phyloP scores from a whole-genome alignment of 805 yeast genomes.

The Cyberlindnera maclurae region DNA sequence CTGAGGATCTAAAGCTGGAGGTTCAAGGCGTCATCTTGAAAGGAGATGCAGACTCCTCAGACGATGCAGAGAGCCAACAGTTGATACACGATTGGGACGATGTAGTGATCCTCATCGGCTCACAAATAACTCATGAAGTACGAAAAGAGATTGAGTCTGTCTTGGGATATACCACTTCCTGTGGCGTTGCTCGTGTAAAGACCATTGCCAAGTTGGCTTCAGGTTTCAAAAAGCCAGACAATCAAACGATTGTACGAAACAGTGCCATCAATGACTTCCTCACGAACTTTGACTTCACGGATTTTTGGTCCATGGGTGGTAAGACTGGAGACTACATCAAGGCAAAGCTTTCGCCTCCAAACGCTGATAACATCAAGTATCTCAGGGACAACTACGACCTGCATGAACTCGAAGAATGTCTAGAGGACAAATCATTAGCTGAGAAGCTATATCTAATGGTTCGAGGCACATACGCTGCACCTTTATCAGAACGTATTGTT shows the following conservation, averaged over 20 bases:
- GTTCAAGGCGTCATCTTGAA: slow-evolving; percentile 9
- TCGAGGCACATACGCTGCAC: slow-evolving; percentile 53
- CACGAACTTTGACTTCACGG: slow-evolving; percentile 53
- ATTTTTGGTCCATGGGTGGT: slow-evolving; percentile 91
- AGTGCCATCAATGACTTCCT: slow-evolving; percentile 45
- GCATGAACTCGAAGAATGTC: slow-evolving; percentile 29
- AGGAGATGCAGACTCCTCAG: slow-evolving; percentile 6
- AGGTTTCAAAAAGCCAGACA: slow-evolving; percentile 76
- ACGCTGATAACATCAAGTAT: slow-evolving; percentile 46
- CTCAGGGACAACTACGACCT: slow-evolving; percentile 44
- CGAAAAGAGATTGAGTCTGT: slow-evolving; percentile 44
- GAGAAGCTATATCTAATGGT: slow-evolving; percentile 51
- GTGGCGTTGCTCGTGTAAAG: slow-evolving; percentile 76
- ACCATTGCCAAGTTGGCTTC: slow-evolving; percentile 83
- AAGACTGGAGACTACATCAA: slow-evolving; percentile 62
- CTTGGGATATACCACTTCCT: slow-evolving; percentile 81
- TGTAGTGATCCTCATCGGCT: slow-evolving; percentile 57
- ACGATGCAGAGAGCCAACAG: neutral
- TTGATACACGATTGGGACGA: slow-evolving; percentile 70
- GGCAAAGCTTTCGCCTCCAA: slow-evolving; percentile 32
- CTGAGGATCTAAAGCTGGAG: slow-evolving; percentile 30
- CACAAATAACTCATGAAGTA: slow-evolving; percentile 47
- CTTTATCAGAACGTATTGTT: slow-evolving; percentile 50
- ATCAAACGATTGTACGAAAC: slow-evolving; percentile 68
- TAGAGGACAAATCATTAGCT: slow-evolving; percentile 44